Conservation (phyloP, 73 alveolate genomes). For the Loxodes magnus region DNA sequence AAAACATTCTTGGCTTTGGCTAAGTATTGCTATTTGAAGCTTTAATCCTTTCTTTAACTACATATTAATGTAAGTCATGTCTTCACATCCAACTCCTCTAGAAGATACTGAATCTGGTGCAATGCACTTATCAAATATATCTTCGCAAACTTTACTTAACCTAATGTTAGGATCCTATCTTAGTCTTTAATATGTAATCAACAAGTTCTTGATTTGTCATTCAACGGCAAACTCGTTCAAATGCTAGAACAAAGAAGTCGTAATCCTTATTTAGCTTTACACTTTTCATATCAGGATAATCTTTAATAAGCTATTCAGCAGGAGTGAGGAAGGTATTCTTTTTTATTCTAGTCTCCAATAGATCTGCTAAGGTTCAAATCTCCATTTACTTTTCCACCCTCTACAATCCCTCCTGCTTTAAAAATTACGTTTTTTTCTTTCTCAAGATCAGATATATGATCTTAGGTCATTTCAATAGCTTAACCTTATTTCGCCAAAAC, state of each 20-base stretch:
- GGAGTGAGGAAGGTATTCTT: conserved; percentile 14
- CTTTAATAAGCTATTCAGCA: conserved; percentile 25
- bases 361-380: conserved; percentile 34
- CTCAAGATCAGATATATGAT: conserved; percentile 28
- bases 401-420: conserved; percentile 33
- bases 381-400: conserved; percentile 40
- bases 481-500: conserved; percentile 31
- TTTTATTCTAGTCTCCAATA: conserved; percentile 33
- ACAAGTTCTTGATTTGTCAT: conserved; percentile 43
- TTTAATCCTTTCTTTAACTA: too few species aligned
- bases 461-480: conserved; percentile 22
- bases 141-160: conserved; percentile 27
- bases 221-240: conserved; percentile 77
- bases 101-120: conserved; percentile 28
- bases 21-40: too few species aligned
- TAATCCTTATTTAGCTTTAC: conserved; percentile 17
- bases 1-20: too few species aligned
- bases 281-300: conserved; percentile 20
- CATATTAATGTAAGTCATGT: conserved; percentile 53
- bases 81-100: conserved; percentile 59
- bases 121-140: conserved; percentile 23
- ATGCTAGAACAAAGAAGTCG: conserved; percentile 54
- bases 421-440: conserved; percentile 22
- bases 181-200: conserved; percentile 20
- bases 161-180: not conserved